phyloP scores from a whole-genome alignment of 1,284 basidiomycete genomes.

The Cryptococcus sp. region DNA sequence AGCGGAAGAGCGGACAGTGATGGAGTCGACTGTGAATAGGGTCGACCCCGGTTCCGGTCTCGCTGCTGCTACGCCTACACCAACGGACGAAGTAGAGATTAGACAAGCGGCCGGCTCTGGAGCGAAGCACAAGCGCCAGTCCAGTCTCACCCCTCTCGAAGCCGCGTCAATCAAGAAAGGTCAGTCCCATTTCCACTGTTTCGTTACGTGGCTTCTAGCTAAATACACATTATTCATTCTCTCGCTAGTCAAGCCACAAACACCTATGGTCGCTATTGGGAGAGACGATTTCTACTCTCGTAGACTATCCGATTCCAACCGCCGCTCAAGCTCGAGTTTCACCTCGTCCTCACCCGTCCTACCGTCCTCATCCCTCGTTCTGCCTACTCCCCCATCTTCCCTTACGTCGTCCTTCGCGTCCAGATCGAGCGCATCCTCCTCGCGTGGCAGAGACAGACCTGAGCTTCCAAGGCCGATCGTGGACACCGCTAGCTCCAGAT shows the following conservation, averaged over 20 bases:
- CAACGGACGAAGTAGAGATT: background rate
- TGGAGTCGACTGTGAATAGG: background rate
- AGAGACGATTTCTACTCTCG: conserved; percentile 15
- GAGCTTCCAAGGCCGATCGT: background rate
- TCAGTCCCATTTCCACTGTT: conserved; percentile 1
- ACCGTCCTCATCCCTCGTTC: background rate
- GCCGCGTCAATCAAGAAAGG: conserved; percentile 7
- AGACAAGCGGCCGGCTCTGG: background rate
- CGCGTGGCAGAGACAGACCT: background rate
- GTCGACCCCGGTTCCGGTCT: background rate
- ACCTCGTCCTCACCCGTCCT: background rate
- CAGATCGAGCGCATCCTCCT: background rate
- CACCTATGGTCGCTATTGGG: background rate
- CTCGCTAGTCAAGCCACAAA: background rate
- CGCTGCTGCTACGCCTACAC: too few species aligned
- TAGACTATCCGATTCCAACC: conserved; percentile 16
- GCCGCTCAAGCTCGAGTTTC: conserved; percentile 6
- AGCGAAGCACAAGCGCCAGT: conserved; percentile 7
- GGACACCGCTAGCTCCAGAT: conserved; percentile 5
- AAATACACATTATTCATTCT: too few species aligned
- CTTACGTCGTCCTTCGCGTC: background rate
- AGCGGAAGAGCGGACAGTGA: background rate
- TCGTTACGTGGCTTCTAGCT: too few species aligned
- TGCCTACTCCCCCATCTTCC: background rate
- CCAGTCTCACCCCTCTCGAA: background rate